Conservation (phyloP, 148 eudicot genomes). For the Chenopodium suecicum region DNA sequence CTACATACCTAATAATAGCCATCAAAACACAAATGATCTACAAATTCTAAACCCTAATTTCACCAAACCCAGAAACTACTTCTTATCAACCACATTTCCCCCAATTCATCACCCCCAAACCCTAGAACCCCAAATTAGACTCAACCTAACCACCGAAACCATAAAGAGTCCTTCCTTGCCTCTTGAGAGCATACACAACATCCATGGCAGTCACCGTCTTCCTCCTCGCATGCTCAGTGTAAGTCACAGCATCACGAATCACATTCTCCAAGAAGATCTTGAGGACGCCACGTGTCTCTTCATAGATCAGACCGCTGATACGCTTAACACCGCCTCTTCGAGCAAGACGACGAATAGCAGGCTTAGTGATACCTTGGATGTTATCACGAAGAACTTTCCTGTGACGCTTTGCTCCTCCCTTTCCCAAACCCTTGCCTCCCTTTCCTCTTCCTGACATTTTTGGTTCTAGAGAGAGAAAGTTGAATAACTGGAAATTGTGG, state of each 20-base stretch:
- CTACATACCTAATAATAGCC: neutral
- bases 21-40: conserved; percentile 3
- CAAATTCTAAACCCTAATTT: conserved; percentile 18
- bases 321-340: conserved; percentile 56
- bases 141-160: conserved; percentile 39
- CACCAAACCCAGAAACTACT: too few relatives aligned
- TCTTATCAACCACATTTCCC: neutral
- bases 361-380: conserved; percentile 56
- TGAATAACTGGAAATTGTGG: neutral
- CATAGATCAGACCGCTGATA: conserved; percentile 48
- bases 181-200: conserved; percentile 45
- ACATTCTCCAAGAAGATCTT: conserved; percentile 58
- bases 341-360: conserved; percentile 51
- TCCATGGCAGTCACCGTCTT: conserved; percentile 53
- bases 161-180: conserved; percentile 46
- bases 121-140: conserved; percentile 6
- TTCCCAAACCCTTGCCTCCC: conserved; percentile 61
- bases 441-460: conserved; percentile 57
- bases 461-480: neutral
- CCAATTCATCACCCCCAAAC: neutral
- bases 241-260: conserved; percentile 52
- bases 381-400: conserved; percentile 47
- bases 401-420: conserved; percentile 57
- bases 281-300: conserved; percentile 54
- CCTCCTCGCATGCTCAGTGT: conserved; percentile 53